These are phyloP conservation scores for Vicia sativa DNA, from an alignment of 306 rosid species.

Conservation along the genomic window DNA sequence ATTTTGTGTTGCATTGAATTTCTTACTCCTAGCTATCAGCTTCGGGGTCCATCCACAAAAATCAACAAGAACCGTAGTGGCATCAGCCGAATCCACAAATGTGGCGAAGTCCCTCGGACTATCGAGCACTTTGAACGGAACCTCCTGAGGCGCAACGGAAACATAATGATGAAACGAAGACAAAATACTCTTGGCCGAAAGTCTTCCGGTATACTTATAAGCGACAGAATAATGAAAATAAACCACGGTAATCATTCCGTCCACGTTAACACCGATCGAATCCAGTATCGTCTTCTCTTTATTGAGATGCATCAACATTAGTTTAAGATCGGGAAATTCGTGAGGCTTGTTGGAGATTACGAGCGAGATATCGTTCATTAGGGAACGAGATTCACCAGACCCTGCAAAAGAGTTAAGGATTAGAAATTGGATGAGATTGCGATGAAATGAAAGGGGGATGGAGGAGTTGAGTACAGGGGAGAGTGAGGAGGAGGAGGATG, in stretches of 20 bases:
- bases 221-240: conserved; percentile 69
- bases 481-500: conserved; percentile 68
- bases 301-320: conserved; percentile 65
- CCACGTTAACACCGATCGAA: conserved; percentile 56
- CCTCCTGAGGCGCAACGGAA: conserved; percentile 50
- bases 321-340: conserved; percentile 53
- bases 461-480: conserved; percentile 59
- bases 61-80: conserved; percentile 70
- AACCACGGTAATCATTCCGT: conserved; percentile 52
- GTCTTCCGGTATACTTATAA: conserved; percentile 74
- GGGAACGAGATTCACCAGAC: conserved; percentile 87
- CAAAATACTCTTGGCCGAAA: conserved; percentile 54
- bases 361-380: conserved; percentile 59
- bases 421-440: background rate
- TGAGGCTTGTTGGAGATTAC: conserved; percentile 36
- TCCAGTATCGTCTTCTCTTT: conserved; percentile 60
- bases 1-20: conserved; percentile 53
- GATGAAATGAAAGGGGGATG: background rate
- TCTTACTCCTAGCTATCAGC: conserved; percentile 51
- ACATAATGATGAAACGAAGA: conserved; percentile 53
- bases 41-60: conserved; percentile 83
- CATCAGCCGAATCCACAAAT: conserved; percentile 73
- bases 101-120: conserved; percentile 46
- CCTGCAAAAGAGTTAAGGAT: conserved; percentile 46
- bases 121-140: conserved; percentile 57